Percentiles rank a stretch among this genome's conserved stretches.
phyloP scores from a whole-genome alignment of 176 grass and related monocot species.

The Puya raimondii region DNA sequence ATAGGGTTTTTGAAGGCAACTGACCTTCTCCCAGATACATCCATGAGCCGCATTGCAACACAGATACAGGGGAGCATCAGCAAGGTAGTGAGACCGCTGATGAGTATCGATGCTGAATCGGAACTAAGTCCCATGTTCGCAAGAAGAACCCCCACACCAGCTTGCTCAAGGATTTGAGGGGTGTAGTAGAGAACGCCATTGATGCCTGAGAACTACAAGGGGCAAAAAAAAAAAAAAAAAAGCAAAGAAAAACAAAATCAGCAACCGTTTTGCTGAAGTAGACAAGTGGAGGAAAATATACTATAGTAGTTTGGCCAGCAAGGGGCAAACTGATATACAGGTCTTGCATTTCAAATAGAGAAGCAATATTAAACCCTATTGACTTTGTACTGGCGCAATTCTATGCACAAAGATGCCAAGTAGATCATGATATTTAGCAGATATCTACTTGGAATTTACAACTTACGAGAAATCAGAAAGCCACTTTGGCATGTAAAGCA shows the following conservation, averaged over 20 bases:
- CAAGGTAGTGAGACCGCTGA: slow-evolving; percentile 58
- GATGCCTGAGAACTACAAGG: slow-evolving; percentile 65
- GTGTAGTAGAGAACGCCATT: slow-evolving; percentile 93
- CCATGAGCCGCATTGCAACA: slow-evolving; percentile 93
- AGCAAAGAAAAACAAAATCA: too few relatives aligned
- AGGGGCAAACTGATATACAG: background rate
- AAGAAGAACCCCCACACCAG: slow-evolving; percentile 61
- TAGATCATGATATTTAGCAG: too few relatives aligned
- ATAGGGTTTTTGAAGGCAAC: background rate
- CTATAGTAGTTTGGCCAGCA: too few relatives aligned
- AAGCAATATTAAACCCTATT: background rate
- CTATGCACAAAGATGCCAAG: too few relatives aligned
- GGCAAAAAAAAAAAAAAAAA: background rate
- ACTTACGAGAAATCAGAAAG: too few relatives aligned
- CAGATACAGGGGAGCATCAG: slow-evolving; percentile 71
- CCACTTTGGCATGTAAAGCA: too few relatives aligned
- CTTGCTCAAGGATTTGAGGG: slow-evolving; percentile 81
- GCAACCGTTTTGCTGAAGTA: too few relatives aligned
- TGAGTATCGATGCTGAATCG: slow-evolving; percentile 69
- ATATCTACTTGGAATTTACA: too few relatives aligned
- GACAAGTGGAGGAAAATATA: too few relatives aligned
- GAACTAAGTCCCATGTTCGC: slow-evolving; percentile 35
- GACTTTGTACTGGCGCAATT: background rate
- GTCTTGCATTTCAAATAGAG: background rate
- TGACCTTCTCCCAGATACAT: slow-evolving; percentile 51